Base-by-base conservation (phyloP, 345 rosid genomes). In the Eucalyptus brandiana region DNA sequence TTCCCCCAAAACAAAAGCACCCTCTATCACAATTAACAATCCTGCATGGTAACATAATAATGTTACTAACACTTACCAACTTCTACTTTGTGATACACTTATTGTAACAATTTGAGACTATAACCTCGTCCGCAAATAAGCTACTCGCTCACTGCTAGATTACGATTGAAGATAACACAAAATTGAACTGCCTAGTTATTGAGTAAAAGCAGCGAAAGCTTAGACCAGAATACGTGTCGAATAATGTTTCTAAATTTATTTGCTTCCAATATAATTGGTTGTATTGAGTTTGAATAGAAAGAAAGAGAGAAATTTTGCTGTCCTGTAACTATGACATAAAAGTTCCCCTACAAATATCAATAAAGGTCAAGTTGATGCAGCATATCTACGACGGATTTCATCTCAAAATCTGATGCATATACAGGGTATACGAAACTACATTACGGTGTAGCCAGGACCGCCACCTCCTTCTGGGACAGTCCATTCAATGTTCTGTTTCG, bases 391-490 rank as follows among this genome's bases (percentile, higher is more conserved):
- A 76, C 42, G 83, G 15, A 76, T 11, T 37, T 21, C 80, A 69
- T 69, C 23, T 18, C 80, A 69, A 69, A 69, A 69, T 34, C 80
- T 69, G 44, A 34, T 18, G 26, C 42, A n/a, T 18, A 53, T 86
- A 51, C n/a, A 16, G 44, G 40, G 12, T 45, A 51, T 40, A 54
- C 87, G 72, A 88, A 60, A 85, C 92, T 94, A 97, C 99, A 96
- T 94, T 87, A 94, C 91, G 48, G 98, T 94, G 93, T 97, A 97
- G 80, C 97, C 95, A 23, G 99, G 99, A 45, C 99, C 99, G 18
- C 99, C 99, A 9, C 99, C 98, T 26, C 99, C 99, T 93, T 95
- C 99, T 45, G 99, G 99, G 62, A 97, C 98, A 9, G 98, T 97
- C 99, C 99, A 97, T 89, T 95, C 94, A 53, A 96, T 96, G 92